Base-by-base conservation (phyloP, 345 rosid genomes). In the Draba incana region DNA sequence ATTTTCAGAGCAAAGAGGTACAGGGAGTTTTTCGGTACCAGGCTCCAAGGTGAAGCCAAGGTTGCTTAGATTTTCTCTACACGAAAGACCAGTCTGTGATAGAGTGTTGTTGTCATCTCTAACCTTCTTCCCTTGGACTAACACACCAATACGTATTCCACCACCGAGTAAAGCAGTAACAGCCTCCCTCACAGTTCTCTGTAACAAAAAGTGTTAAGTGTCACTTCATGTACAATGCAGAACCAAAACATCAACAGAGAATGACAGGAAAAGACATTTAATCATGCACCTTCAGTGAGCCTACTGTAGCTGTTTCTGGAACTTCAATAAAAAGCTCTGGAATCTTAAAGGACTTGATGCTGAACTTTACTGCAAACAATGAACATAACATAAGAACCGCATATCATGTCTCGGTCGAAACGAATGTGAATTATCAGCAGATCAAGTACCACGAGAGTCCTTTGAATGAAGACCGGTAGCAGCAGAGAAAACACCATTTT, bases 241-340 rank as follows among this genome's bases (percentile, higher is more conserved):
- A 39, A 7, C 57, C 13, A n/a, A 51, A 27, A 13, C 7, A 63
- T 71, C 15, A 55, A 38, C 15, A 50, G 57, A 31, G 30, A 42
- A 13, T 4, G 27, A 46, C 54, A 37, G 24, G 3, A 8, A 62
- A 23, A 28, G 44, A 33, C 10, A 45, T 42, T 44, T 38, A 37
- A 59, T 62, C 69, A 68, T 39, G 59, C 79, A 95, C 99, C 98
- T 95, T 92, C 60, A 95, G 76, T 6, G 93, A 92, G 64, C 92
- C 92, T 61, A 92, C 81, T 11, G 98, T 92, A 31, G 88, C 83
- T 43, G 81, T 86, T 80, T 92, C 89, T 28, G 99, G 92, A 60
- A 92, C 89, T 81, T 92, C 97, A 63, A 95, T 70, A 24, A 80
- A 79, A 69, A 92, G 92, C 83, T 95, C 98, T 0, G 99, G 99